Evolutionary conservation across 1,139 yeast genomes (phyloP).

Genomic region (Geotrichum reessii): DNA sequence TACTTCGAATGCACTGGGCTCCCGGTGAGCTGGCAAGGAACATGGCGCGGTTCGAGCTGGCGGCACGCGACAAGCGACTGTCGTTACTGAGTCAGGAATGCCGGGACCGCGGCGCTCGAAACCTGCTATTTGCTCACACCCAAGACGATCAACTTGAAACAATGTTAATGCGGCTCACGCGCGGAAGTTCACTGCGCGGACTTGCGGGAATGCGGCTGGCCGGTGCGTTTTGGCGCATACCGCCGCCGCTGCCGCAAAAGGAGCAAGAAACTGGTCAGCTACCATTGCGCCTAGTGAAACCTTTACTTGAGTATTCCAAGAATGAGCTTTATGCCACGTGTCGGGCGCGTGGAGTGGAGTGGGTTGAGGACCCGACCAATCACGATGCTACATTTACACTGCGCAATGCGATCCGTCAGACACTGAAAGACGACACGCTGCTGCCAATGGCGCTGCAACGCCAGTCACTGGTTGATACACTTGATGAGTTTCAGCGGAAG

Average conservation of each 20-base stretch:
- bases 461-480: slow-evolving; percentile 2
- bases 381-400: slow-evolving; percentile 47
- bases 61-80: slow-evolving; percentile 46
- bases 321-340: slow-evolving; percentile 47
- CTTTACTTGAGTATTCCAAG: slow-evolving; percentile 48
- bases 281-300: slow-evolving; percentile 41
- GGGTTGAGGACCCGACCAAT: slow-evolving; percentile 72
- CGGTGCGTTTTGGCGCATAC: slow-evolving; percentile 24
- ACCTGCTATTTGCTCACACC: slow-evolving; percentile 60
- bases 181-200: slow-evolving; percentile 57
- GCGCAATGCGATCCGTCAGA: slow-evolving; percentile 44
- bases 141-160: slow-evolving; percentile 71
- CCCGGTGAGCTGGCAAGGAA: slow-evolving; percentile 15
- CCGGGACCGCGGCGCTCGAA: slow-evolving; percentile 25
- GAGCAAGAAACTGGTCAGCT: background rate
- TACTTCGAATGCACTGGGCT: slow-evolving; percentile 39
- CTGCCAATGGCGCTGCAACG: slow-evolving; percentile 24
- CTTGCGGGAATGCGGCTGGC: slow-evolving; percentile 40
- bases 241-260: slow-evolving; percentile 25
- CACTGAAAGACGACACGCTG: slow-evolving; percentile 19
- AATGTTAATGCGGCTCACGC: slow-evolving; percentile 49
- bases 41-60: slow-evolving; percentile 23
- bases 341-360: slow-evolving; percentile 36
- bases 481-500: slow-evolving; percentile 1
- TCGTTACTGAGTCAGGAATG: slow-evolving; percentile 41